Percentiles rank a stretch among this genome's conserved stretches.
phyloP scores from a whole-genome alignment of 2,329 filamentous ascomycete species.

The Phaeosphaeriaceae sp. region DNA sequence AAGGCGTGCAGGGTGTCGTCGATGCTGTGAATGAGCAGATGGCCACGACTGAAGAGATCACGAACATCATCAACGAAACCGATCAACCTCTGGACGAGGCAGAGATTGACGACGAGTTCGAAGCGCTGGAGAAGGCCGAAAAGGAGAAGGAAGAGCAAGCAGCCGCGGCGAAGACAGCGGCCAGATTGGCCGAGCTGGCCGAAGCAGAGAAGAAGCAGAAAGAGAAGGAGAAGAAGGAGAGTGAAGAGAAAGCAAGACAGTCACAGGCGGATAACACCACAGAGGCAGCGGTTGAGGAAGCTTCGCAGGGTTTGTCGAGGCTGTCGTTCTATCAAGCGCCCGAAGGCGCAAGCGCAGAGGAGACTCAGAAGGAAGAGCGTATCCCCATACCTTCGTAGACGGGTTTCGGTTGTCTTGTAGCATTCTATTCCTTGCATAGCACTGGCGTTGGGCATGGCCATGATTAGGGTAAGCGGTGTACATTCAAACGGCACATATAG shows the following conservation, averaged over 20 bases:
- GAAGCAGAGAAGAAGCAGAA: constrained; percentile 41
- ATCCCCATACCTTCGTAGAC: constrained; percentile 8
- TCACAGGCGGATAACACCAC: constrained; percentile 30
- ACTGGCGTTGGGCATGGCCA: constrained; percentile 19
- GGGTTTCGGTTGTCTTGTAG: neutral
- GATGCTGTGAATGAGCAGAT: constrained; percentile 81
- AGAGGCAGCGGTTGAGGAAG: constrained; percentile 21
- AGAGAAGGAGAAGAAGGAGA: constrained; percentile 41
- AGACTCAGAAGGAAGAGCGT: constrained; percentile 44
- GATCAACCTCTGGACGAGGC: constrained; percentile 70
- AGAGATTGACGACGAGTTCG: constrained; percentile 88
- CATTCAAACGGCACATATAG: neutral
- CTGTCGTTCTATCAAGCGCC: constrained; percentile 26
- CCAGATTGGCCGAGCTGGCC: constrained; percentile 48
- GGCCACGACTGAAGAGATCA: constrained; percentile 76
- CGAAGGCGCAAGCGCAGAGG: constrained; percentile 36
- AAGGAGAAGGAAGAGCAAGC: constrained; percentile 78
- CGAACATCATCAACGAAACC: constrained; percentile 74
- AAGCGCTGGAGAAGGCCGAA: constrained; percentile 74
- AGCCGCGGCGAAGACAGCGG: constrained; percentile 64
- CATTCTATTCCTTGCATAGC: constrained; percentile 23
- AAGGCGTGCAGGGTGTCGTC: constrained; percentile 78
- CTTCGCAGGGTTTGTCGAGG: constrained; percentile 23
- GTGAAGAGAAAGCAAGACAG: neutral
- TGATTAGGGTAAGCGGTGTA: neutral